A percentile compares a stretch with the other conserved stretches of the same genome.
phyloP scores from a whole-genome alignment of 176 grass and related monocot species.

The Avena eriantha region DNA sequence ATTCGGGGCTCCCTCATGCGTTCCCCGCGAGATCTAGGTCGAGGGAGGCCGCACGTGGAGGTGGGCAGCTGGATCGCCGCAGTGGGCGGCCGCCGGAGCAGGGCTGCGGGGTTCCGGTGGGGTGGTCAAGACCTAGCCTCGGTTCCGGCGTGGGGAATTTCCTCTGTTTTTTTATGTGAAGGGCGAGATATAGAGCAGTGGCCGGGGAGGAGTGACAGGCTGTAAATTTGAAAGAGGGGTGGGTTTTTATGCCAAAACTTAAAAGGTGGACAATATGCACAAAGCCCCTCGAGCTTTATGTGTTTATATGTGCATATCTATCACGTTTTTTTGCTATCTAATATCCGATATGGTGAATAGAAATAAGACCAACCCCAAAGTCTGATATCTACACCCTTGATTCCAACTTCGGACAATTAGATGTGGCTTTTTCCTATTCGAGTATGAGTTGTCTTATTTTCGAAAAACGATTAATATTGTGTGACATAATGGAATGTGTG shows the following conservation, averaged over 20 bases:
- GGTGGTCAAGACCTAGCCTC: not conserved
- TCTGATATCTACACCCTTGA: not conserved
- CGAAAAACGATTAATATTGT: not conserved
- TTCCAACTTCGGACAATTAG: no score
- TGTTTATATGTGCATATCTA: not conserved
- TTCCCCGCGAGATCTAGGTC: conserved; percentile 45
- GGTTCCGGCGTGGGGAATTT: conserved; percentile 1
- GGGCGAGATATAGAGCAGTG: not conserved
- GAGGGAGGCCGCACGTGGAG: not conserved
- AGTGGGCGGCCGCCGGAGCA: conserved; percentile 13
- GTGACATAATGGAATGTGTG: not conserved
- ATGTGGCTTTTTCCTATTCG: no score
- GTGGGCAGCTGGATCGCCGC: conserved; percentile 19
- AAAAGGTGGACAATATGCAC: not conserved
- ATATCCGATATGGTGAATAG: not conserved
- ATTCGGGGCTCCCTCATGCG: conserved; percentile 42
- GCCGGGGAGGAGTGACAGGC: not conserved
- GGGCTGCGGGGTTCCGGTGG: not conserved
- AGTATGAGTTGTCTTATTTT: not conserved
- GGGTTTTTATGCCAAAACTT: not conserved
- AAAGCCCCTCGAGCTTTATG: not conserved
- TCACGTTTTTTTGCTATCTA: no score
- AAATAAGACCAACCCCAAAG: no score
- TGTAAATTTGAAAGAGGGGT: not conserved
- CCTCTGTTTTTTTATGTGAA: not conserved